Evolutionary conservation across 2,329 filamentous ascomycete species (phyloP).

Genomic region (Botrytis galanthina): DNA sequence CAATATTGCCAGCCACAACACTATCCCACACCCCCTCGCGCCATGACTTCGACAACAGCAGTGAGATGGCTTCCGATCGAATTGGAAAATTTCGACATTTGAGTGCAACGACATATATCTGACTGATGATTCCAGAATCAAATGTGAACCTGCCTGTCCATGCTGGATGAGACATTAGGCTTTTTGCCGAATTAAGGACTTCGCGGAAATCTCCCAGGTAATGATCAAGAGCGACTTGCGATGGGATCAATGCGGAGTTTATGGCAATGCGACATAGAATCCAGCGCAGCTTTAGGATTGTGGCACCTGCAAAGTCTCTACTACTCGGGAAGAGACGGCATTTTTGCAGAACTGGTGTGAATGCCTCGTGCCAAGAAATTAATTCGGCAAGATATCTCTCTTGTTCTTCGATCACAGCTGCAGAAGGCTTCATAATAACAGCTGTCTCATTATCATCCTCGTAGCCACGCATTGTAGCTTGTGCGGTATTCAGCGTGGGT

Average conservation of each 20-base stretch:
- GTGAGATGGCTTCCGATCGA: conserved; percentile 1
- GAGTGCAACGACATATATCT: conserved; percentile 6
- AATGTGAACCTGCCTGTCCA: conserved; percentile 2
- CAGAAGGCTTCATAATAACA: not conserved
- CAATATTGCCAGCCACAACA: not conserved
- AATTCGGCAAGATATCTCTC: not conserved
- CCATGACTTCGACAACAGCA: not conserved
- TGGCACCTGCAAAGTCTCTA: conserved; percentile 9
- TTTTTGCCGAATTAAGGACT: not conserved
- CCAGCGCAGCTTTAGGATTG: not conserved
- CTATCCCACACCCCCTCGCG: conserved; percentile 2
- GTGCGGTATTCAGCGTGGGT: not conserved
- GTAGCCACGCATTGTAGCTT: not conserved
- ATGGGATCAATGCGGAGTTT: not conserved
- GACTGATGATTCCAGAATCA: not conserved
- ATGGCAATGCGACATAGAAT: conserved; percentile 1
- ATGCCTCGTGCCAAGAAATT: not conserved
- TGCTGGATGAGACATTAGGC: conserved; percentile 7
- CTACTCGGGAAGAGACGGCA: not conserved
- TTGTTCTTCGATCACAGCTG: not conserved
- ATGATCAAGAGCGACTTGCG: conserved; percentile 9
- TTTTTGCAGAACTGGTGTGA: not conserved
- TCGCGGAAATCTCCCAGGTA: not conserved
- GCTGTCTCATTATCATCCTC: not conserved
- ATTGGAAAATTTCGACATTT: conserved; percentile 4